A percentile compares a stretch with the other conserved stretches of the same genome.
phyloP scores from a whole-genome alignment of 1,139 yeast species.

The Scheffersomyces illinoinensis region DNA sequence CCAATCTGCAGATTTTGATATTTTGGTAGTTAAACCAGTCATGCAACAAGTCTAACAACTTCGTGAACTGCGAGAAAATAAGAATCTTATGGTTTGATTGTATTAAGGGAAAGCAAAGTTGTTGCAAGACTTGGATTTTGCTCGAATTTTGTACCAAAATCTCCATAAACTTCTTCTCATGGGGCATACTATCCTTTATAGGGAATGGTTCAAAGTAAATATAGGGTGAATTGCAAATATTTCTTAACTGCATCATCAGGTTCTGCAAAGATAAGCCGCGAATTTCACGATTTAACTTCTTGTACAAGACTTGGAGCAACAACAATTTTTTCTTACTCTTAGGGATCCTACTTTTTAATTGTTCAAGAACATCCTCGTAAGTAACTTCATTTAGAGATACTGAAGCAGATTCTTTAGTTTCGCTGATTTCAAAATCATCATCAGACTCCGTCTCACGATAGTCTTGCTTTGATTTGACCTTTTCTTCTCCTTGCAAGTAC shows the following conservation, averaged over 20 bases:
- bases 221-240: slow-evolving; percentile 83
- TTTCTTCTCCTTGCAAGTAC: slow-evolving; percentile 6
- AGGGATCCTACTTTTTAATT: slow-evolving; percentile 3
- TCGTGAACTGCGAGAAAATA: slow-evolving; percentile 83
- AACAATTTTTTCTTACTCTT: slow-evolving; percentile 13
- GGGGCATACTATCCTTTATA: slow-evolving; percentile 28
- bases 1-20: slow-evolving; percentile 61
- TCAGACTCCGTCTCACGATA: slow-evolving; percentile 32
- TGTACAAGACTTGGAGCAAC: slow-evolving; percentile 17
- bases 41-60: slow-evolving; percentile 70
- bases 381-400: slow-evolving; percentile 33
- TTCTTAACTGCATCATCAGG: slow-evolving; percentile 77
- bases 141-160: slow-evolving; percentile 54
- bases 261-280: slow-evolving; percentile 51
- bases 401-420: slow-evolving; percentile 1
- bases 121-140: slow-evolving; percentile 69
- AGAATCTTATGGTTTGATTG: slow-evolving; percentile 61
- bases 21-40: slow-evolving; percentile 52
- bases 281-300: slow-evolving; percentile 19
- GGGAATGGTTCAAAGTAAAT: slow-evolving; percentile 77
- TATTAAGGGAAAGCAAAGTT: slow-evolving; percentile 50
- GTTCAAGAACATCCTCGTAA: slow-evolving; percentile 3
- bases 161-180: slow-evolving; percentile 28
- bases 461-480: background rate
- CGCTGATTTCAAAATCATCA: slow-evolving; percentile 20